Base-by-base conservation (phyloP, 805 yeast genomes). In the Spathaspora arborariae region DNA sequence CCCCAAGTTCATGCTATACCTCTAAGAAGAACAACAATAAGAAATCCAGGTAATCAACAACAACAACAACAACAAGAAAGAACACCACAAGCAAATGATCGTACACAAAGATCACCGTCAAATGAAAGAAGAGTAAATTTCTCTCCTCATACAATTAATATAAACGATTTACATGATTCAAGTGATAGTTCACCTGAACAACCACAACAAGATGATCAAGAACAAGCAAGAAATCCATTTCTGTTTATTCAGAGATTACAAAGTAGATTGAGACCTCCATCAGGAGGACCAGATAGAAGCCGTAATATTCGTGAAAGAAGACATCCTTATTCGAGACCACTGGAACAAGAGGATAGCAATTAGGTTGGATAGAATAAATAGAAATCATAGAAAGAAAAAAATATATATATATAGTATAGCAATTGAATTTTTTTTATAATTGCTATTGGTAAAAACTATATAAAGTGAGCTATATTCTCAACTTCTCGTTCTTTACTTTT, bases 251-350 rank as follows among this genome's bases (percentile, higher is more conserved):
- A 39, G 26, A 34, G 43, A n/a, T 15, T 39, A 20, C 42, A 34
- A 21, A 40, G 26, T 37, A 30, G 30, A 20, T 39, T 21, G 44
- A 47, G 38, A 40, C 44, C 35, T 30, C 35, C 35, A 30, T 30
- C 35, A 15, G 35, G 27, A 33, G 37, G 44, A 27, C 41, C 44
- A 22, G 60, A 55, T 35, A 49, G 61, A 41, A 46, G 58, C 2
- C 46, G 53, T 20, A 19, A 10, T 4, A 45, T 58, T 45, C 42
- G 42, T 19, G 55, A 53, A 7, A 50, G 63, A 44, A 41, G 56
- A 6, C 63, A 58, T 50, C 64, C 63, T 3, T 58, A 60, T 41
- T 45, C 51, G 2, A 52, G 59, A 42, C 56, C 24, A 42, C 56
- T 8, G 22, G 39, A 15, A 9, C 21, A 19, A 35, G 35, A 46